Evolutionary conservation across 1,284 basidiomycete species (phyloP), one percentile per base, ranked within the genome.

Genomic region (Meripilus lineatus): DNA sequence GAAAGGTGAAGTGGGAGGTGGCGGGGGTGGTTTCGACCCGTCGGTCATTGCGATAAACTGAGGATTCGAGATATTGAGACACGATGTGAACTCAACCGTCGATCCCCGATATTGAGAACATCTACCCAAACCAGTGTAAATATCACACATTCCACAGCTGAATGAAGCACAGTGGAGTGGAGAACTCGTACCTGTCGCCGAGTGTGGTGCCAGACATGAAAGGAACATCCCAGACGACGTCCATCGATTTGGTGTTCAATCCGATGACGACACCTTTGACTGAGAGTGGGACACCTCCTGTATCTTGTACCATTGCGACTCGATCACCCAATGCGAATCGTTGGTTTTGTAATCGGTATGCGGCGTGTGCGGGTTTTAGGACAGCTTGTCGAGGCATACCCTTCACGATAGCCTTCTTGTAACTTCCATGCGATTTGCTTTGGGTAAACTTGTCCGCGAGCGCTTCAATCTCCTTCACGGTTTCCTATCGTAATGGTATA

Each of bases 181-280:
- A 44, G 38, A 15, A 35, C 6, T 43, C 17, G 38, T 14, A 91
- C 87, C 90, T 72, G 53, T 90, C 89, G n/a, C 81, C 81, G 4
- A 99, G 71, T 0, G 89, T 96, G 2, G 80, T 77, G 8, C 96
- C 95, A 25, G 92, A 84, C 76, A 99, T 89, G 70, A 98, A 99
- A 1, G 93, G 78, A 17, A 87, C 82, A 63, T 99, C 96, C 85
- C 96, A 99, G 0, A 96, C 79, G n/a, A 99, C 85, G 62, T 99
- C 96, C 74, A 99, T 87, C 8, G 85, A 82, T 58, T 86, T 89
- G 10, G 82, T 70, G 55, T 83, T 88, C 56, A 99, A 69, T 4
- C 94, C 93, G 42, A 99, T 80, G 14, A 98, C 93, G 7, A 95
- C 90, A 32, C 96, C 96, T 63, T 95, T 95, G 44, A 88, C 87